A percentile compares a stretch with the other conserved stretches of the same genome.
Conservation (phyloP, 306 rosid species). For the Canavalia gladiata region DNA sequence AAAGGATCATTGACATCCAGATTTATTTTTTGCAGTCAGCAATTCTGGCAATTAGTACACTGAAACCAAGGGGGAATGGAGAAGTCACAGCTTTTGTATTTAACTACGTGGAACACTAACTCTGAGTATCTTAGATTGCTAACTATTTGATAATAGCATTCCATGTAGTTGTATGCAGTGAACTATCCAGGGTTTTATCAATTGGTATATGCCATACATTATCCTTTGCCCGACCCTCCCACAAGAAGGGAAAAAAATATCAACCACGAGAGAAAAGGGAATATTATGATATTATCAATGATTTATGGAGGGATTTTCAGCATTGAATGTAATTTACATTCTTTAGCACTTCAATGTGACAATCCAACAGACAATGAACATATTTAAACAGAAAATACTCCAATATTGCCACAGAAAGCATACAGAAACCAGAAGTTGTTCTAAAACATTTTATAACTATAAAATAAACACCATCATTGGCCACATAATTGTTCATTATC, state of each 20-base stretch:
- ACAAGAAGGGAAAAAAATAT: neutral
- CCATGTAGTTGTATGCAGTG: neutral
- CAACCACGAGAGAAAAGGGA: neutral
- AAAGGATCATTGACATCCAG: neutral
- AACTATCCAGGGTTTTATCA: neutral
- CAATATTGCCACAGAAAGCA: constrained; percentile 16
- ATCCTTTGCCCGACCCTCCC: neutral
- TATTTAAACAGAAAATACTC: constrained; percentile 12
- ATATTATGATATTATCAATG: neutral
- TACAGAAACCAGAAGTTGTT: neutral
- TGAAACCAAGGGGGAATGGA: neutral
- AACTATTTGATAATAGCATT: neutral
- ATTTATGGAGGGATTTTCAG: neutral
- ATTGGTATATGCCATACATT: neutral
- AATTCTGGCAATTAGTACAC: neutral
- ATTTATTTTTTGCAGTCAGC: neutral
- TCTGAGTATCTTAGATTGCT: neutral
- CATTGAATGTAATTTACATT: neutral
- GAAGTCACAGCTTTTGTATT: neutral
- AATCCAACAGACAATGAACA: neutral
- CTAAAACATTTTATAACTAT: neutral
- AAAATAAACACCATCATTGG: neutral
- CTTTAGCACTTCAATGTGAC: constrained; percentile 7
- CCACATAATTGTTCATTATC: constrained; percentile 12
- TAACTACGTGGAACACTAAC: neutral